These are phyloP conservation scores for Cytauxzoon felis DNA, from an alignment of 169 alveolate genomes.

Conservation along the genomic window DNA sequence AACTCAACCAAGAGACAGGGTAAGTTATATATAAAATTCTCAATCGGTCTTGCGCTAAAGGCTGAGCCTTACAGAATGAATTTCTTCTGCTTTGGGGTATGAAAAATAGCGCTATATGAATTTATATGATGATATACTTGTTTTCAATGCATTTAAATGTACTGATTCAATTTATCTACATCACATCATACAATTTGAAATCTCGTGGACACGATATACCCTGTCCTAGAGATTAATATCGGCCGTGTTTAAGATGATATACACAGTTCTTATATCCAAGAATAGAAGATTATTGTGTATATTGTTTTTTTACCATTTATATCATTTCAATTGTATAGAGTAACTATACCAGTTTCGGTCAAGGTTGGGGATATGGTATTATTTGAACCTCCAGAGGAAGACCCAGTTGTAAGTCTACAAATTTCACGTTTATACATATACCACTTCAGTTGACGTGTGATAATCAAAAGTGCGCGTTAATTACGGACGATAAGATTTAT, in stretches of 20 bases:
- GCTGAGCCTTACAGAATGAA: conserved; percentile 68
- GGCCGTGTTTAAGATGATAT: no score
- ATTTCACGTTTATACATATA: not conserved
- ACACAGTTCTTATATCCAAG: no score
- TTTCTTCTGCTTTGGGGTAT: conserved; percentile 65
- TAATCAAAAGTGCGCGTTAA: conserved; percentile 42
- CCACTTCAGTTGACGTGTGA: conserved; percentile 43
- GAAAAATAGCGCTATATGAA: conserved; percentile 57
- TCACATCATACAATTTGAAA: not conserved
- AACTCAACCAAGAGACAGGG: conserved; percentile 38
- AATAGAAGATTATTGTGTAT: no score
- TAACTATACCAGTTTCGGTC: conserved; percentile 40
- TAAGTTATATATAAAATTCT: conserved; percentile 7
- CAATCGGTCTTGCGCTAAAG: conserved; percentile 45
- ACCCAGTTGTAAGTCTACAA: conserved; percentile 26
- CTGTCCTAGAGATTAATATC: no score
- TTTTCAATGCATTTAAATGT: not conserved
- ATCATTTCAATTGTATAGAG: conserved; percentile 26
- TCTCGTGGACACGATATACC: no score
- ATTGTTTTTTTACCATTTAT: no score
- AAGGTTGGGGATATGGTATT: conserved; percentile 50
- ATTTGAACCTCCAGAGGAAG: conserved; percentile 48
- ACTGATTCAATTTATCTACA: not conserved
- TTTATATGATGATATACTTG: not conserved
- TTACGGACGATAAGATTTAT: conserved; percentile 43